phyloP scores from a whole-genome alignment of 1,284 basidiomycete species.

The Lentinula novae-zelandiae region DNA sequence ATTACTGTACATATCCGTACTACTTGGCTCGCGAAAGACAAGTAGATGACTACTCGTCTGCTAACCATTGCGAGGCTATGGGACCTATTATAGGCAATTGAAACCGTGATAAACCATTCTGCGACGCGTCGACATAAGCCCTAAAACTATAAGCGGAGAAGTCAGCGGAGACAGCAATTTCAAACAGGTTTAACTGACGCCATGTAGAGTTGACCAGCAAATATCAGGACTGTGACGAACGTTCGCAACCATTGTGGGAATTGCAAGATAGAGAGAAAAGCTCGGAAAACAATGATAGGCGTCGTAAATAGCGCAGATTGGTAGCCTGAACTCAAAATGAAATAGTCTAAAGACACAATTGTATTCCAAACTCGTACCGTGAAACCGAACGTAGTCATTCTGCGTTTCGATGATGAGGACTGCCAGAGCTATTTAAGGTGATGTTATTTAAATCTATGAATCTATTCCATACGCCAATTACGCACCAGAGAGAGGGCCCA shows the following conservation, averaged over 20 bases:
- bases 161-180: constrained; percentile 5
- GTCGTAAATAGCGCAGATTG: constrained; percentile 74
- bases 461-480: constrained; percentile 1
- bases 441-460: no score
- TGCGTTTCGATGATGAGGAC: constrained; percentile 75
- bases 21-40: no score
- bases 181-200: constrained; percentile 37
- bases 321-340: constrained; percentile 48
- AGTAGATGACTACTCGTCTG: constrained; percentile 48
- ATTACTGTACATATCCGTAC: no score
- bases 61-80: constrained; percentile 71
- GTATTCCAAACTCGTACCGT: constrained; percentile 46
- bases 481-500: constrained; percentile 75
- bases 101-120: constrained; percentile 51
- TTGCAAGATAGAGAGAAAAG: constrained; percentile 52
- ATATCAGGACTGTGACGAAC: constrained; percentile 42
- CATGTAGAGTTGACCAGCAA: constrained; percentile 46
- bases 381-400: constrained; percentile 80
- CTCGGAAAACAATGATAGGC: constrained; percentile 58
- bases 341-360: constrained; percentile 5
- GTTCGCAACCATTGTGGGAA: constrained; percentile 46
- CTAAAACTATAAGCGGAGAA: constrained; percentile 40
- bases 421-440: constrained; percentile 47
- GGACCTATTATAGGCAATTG: constrained; percentile 67
- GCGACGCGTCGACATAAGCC: constrained; percentile 64